phyloP scores from a whole-genome alignment of 768 basidiomycete genomes.

The Cyclocybe cylindracea region DNA sequence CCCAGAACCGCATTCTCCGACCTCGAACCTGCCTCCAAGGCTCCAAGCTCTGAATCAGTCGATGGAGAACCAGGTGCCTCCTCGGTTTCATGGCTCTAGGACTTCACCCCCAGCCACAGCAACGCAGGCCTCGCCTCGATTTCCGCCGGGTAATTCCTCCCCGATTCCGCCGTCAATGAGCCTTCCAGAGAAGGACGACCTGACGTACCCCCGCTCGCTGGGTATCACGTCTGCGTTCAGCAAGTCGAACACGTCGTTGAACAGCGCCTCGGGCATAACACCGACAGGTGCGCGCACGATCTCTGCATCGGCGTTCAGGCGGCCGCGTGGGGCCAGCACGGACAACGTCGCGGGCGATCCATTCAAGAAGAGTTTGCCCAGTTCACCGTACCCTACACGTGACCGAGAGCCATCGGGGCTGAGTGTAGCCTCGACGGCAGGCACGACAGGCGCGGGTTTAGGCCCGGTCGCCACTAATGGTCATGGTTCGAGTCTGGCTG shows the following conservation, averaged over 20 bases:
- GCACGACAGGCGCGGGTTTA: too few species aligned
- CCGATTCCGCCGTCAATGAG: slow-evolving; percentile 18
- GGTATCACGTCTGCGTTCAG: slow-evolving; percentile 11
- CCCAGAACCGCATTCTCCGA: slow-evolving; percentile 4
- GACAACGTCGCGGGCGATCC: slow-evolving; percentile 14
- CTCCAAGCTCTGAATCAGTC: slow-evolving; percentile 24
- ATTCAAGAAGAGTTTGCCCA: slow-evolving; percentile 50
- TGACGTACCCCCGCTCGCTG: slow-evolving; percentile 42
- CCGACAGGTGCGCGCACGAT: slow-evolving; percentile 57
- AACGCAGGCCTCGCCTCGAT: slow-evolving; percentile 23
- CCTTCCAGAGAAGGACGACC: slow-evolving; percentile 17
- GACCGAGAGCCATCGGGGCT: slow-evolving; percentile 1
- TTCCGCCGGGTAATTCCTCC: slow-evolving; percentile 25
- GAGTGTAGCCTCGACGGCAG: too few species aligned
- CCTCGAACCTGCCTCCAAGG: slow-evolving; percentile 21
- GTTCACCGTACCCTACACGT: slow-evolving; percentile 37
- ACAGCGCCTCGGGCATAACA: slow-evolving; percentile 11
- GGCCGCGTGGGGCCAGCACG: slow-evolving; percentile 36
- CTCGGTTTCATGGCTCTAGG: slow-evolving; percentile 22
- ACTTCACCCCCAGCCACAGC: slow-evolving; percentile 8
- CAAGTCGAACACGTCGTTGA: slow-evolving; percentile 17
- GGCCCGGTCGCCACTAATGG: too few species aligned
- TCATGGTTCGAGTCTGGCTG: not conserved
- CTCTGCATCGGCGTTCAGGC: slow-evolving; percentile 73
- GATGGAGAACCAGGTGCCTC: slow-evolving; percentile 21